A percentile compares a stretch with the other conserved stretches of the same genome.
Conservation (phyloP, 306 rosid genomes). For the Erythrophleum fordii region DNA sequence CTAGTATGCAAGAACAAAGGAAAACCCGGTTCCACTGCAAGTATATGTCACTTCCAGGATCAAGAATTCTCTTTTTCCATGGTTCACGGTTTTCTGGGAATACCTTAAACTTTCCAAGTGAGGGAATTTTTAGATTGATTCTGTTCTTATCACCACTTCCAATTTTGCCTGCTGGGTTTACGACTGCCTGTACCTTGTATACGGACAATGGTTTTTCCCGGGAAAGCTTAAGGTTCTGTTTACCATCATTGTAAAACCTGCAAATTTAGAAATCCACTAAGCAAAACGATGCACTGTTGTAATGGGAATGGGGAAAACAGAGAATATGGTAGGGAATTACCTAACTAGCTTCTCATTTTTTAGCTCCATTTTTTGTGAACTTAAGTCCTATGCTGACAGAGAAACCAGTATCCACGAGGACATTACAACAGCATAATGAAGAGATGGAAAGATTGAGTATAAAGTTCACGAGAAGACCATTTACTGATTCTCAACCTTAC, state of each 20-base stretch:
- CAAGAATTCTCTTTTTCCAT: conserved; percentile 63
- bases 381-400: conserved; percentile 28
- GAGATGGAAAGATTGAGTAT: background rate
- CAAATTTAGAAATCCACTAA: conserved; percentile 25
- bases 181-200: conserved; percentile 43
- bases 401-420: background rate
- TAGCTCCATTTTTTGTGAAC: conserved; percentile 52
- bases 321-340: conserved; percentile 36
- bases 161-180: conserved; percentile 46
- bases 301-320: background rate
- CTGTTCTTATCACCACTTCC: conserved; percentile 39
- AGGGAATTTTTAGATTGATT: conserved; percentile 33
- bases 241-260: conserved; percentile 64
- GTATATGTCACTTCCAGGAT: conserved; percentile 80
- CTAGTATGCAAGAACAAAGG: conserved; percentile 66
- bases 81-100: conserved; percentile 55
- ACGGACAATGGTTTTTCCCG: conserved; percentile 57
- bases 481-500: background rate
- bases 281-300: conserved; percentile 27
- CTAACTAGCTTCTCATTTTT: conserved; percentile 69
- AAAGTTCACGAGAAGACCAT: background rate
- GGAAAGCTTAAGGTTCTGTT: conserved; percentile 43
- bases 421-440: conserved; percentile 7
- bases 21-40: conserved; percentile 83
- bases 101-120: conserved; percentile 56